phyloP scores from a whole-genome alignment of 140 eudicot species.

The Senecio squalidus region DNA sequence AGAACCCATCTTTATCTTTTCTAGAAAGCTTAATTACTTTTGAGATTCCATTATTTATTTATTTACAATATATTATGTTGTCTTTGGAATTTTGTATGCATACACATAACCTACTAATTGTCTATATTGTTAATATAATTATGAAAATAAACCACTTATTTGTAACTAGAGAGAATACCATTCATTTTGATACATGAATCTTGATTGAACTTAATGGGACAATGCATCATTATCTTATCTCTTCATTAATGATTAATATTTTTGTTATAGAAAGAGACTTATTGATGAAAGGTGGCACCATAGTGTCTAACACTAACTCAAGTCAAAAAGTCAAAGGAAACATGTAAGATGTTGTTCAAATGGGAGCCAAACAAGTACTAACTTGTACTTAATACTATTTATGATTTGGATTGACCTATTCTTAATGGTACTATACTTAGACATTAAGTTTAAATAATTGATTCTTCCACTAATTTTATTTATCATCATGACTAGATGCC shows the following conservation, averaged over 20 bases:
- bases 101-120: no score
- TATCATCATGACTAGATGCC: slow-evolving; percentile 30
- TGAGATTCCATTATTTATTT: background rate
- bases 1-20: slow-evolving; percentile 22
- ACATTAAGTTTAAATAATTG: slow-evolving; percentile 25
- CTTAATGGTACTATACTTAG: slow-evolving; percentile 20
- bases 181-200: slow-evolving; percentile 21
- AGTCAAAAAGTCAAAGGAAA: slow-evolving; percentile 30
- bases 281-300: slow-evolving; percentile 23
- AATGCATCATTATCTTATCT: slow-evolving; percentile 31
- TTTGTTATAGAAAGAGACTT: background rate
- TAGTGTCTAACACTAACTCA: slow-evolving; percentile 16
- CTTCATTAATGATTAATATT: slow-evolving; percentile 22
- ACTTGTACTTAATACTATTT: slow-evolving; percentile 31
- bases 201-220: slow-evolving; percentile 24
- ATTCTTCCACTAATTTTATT: slow-evolving; percentile 27
- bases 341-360: slow-evolving; percentile 29
- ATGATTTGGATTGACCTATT: slow-evolving; percentile 18
- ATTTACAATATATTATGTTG: background rate
- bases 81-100: slow-evolving; percentile 5
- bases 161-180: slow-evolving; percentile 14
- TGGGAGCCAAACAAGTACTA: slow-evolving; percentile 41
- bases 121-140: background rate
- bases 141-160: slow-evolving; percentile 19
- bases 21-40: slow-evolving; percentile 25